phyloP scores from a whole-genome alignment of 176 grass and related monocot species.

The Triticum aestivum region IWGSC_CS_RefSeq_v2.1 NC_057794.1:553185673-553186172 shows the following conservation, averaged over 20 bases:
- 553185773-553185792: neutral
- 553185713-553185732: neutral
- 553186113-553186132: neutral
- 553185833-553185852: conserved; percentile 86
- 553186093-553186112: no score
- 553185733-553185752: neutral
- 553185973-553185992: neutral
- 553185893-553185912: conserved; percentile 90
- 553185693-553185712: neutral
- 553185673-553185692: no score
- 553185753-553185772: neutral
- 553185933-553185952: neutral
- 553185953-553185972: neutral
- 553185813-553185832: conserved; percentile 22
- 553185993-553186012: no score
- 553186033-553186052: no score
- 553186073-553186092: no score
- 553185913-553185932: conserved; percentile 1
- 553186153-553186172: neutral
- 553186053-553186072: no score
- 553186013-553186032: no score
- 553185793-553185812: neutral
- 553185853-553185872: conserved; percentile 80
- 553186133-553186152: neutral
- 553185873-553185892: conserved; percentile 84